Evolutionary conservation across 345 rosid genomes (phyloP).

Genomic region (Gossypium mustelinum): DNA sequence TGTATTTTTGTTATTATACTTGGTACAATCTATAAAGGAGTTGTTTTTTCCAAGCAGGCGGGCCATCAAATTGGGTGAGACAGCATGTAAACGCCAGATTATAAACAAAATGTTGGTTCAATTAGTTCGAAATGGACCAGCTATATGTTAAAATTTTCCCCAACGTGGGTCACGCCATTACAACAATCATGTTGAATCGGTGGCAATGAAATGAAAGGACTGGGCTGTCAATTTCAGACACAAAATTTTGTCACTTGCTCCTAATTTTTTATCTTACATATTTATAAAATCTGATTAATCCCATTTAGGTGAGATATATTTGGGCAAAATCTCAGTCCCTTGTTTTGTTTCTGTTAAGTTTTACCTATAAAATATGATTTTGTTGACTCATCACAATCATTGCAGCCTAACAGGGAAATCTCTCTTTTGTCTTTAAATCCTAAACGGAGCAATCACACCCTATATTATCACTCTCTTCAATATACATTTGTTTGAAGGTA

Average conservation of each 20-base stretch:
- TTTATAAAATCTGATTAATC: neutral
- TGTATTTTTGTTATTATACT: neutral
- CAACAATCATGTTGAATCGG: neutral
- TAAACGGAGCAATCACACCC: neutral
- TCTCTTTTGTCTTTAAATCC: neutral
- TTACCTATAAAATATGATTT: slow-evolving; percentile 1
- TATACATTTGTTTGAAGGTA: neutral
- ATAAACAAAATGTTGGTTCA: neutral
- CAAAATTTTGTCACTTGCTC: neutral
- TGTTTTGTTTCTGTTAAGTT: neutral
- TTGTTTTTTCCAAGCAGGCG: neutral
- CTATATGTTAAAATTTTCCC: neutral
- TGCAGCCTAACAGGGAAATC: slow-evolving; percentile 4
- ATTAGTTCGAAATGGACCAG: neutral
- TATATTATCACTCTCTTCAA: neutral
- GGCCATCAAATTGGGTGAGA: neutral
- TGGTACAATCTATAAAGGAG: neutral
- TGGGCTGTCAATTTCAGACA: neutral
- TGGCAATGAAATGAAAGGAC: neutral
- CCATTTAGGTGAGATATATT: neutral
- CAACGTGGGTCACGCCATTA: slow-evolving; percentile 2
- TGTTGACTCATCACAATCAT: slow-evolving; percentile 14
- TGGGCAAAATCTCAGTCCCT: neutral
- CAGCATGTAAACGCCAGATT: neutral
- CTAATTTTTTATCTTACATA: too few relatives aligned